phyloP scores from a whole-genome alignment of 805 yeast genomes.

The Lipomyces japonicus region DNA sequence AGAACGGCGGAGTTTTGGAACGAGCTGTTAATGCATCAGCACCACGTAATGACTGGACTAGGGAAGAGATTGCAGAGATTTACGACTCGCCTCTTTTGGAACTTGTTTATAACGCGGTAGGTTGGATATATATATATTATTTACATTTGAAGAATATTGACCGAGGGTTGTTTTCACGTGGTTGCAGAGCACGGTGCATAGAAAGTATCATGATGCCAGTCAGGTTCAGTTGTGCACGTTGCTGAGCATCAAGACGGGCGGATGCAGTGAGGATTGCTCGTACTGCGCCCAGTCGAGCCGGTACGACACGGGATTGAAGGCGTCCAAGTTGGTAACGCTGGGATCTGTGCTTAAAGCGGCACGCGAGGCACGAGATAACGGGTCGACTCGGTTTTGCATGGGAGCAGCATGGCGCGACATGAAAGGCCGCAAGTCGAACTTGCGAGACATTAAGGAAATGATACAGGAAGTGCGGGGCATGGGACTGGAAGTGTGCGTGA shows the following conservation, averaged over 20 bases:
- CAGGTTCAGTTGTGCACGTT: constrained; percentile 74
- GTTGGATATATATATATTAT: neutral
- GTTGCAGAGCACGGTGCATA: constrained; percentile 43
- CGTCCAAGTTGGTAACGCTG: constrained; percentile 57
- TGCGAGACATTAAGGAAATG: constrained; percentile 62
- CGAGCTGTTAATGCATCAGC: constrained; percentile 11
- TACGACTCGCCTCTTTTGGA: constrained; percentile 66
- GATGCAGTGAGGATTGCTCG: constrained; percentile 77
- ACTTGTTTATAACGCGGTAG: constrained; percentile 49
- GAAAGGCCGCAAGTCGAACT: constrained; percentile 68
- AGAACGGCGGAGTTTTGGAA: too few species aligned
- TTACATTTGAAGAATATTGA: too few species aligned
- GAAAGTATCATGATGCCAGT: constrained; percentile 61
- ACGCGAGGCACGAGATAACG: constrained; percentile 59
- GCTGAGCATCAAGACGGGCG: constrained; percentile 72
- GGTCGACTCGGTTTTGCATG: constrained; percentile 75
- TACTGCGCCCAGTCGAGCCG: constrained; percentile 75
- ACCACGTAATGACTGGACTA: constrained; percentile 50
- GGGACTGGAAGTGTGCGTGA: constrained; percentile 75
- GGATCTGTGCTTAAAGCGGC: constrained; percentile 67
- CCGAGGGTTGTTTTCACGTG: neutral
- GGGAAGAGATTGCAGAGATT: constrained; percentile 54
- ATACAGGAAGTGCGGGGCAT: constrained; percentile 58
- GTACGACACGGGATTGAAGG: constrained; percentile 66
- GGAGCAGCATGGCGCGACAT: constrained; percentile 89